Evolutionary conservation across 2,329 filamentous ascomycete genomes (phyloP).

Genomic region (Clonostachys solani): DNA sequence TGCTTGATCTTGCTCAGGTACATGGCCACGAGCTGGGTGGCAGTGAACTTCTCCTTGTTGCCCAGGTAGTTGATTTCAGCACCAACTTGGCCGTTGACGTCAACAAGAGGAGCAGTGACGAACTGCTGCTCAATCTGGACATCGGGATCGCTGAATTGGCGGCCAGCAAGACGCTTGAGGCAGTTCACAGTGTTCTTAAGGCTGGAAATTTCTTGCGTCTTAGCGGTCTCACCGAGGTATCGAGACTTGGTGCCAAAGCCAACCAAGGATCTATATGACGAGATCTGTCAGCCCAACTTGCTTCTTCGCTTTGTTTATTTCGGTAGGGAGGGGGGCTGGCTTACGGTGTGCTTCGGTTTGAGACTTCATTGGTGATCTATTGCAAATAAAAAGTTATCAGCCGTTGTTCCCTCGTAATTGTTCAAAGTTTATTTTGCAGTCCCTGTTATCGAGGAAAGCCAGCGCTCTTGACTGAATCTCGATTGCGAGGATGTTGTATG

Average conservation of each 20-base stretch:
- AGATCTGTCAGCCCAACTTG: too few relatives aligned
- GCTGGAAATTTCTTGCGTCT: constrained; percentile 99
- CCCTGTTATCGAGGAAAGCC: too few relatives aligned
- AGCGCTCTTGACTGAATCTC: too few relatives aligned
- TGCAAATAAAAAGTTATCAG: not conserved
- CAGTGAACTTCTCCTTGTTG: constrained; percentile 94
- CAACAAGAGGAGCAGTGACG: constrained; percentile 79
- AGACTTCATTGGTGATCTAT: constrained; percentile 98
- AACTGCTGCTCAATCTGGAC: constrained; percentile 89
- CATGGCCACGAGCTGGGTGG: constrained; percentile 91
- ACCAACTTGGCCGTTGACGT: constrained; percentile 91
- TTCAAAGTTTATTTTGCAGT: too few relatives aligned
- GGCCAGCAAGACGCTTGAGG: constrained; percentile 89
- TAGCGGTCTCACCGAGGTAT: constrained; percentile 91
- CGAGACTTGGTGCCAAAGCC: constrained; percentile 92
- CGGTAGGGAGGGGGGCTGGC: constrained; percentile 29
- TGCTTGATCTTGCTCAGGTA: constrained; percentile 92
- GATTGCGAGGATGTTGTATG: too few relatives aligned
- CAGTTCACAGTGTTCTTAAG: constrained; percentile 96
- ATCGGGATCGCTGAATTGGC: constrained; percentile 84
- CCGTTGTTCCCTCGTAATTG: not conserved
- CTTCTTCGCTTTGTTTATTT: not conserved
- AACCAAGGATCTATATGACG: constrained; percentile 69
- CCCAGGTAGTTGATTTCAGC: constrained; percentile 90
- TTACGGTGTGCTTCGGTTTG: constrained; percentile 96